Percentiles rank a stretch among this genome's conserved stretches.
phyloP scores from a whole-genome alignment of 257 asterid species.

The Anisodus tanguticus region DNA sequence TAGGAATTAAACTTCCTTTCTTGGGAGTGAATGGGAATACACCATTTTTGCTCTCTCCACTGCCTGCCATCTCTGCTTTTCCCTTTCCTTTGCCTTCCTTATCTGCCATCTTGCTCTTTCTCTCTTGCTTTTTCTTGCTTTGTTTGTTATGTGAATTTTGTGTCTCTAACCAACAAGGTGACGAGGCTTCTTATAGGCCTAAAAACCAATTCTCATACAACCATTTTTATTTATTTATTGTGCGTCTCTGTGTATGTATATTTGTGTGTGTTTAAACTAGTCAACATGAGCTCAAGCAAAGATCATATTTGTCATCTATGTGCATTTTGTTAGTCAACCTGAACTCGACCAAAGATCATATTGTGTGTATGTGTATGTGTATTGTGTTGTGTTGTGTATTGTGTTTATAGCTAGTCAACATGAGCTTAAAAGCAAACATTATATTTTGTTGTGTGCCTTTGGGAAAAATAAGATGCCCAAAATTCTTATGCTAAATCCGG shows the following conservation, averaged over 20 bases:
- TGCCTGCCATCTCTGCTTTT: neutral
- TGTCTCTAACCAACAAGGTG: neutral
- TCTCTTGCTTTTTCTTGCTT: neutral
- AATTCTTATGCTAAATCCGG: neutral
- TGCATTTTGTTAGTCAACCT: neutral
- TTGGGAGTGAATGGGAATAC: constrained; percentile 27
- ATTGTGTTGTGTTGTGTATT: neutral
- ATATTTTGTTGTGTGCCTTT: neutral
- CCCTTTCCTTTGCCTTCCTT: constrained; percentile 20
- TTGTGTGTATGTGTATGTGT: neutral
- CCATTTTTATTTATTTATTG: neutral
- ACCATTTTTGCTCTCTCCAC: neutral
- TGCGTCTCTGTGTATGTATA: neutral
- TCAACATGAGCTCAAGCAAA: constrained; percentile 13
- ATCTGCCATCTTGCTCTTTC: neutral
- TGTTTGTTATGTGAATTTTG: neutral
- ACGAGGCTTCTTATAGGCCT: constrained; percentile 22
- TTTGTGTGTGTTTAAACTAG: neutral
- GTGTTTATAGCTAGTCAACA: neutral
- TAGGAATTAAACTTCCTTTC: constrained; percentile 22
- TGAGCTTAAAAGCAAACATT: neutral
- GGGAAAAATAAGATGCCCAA: neutral
- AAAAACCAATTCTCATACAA: neutral
- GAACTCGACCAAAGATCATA: neutral
- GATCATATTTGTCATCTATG: neutral